Evolutionary conservation across 2,329 filamentous ascomycete species (phyloP).

Genomic region (Dryadomyces quercus-mongolicae): DNA sequence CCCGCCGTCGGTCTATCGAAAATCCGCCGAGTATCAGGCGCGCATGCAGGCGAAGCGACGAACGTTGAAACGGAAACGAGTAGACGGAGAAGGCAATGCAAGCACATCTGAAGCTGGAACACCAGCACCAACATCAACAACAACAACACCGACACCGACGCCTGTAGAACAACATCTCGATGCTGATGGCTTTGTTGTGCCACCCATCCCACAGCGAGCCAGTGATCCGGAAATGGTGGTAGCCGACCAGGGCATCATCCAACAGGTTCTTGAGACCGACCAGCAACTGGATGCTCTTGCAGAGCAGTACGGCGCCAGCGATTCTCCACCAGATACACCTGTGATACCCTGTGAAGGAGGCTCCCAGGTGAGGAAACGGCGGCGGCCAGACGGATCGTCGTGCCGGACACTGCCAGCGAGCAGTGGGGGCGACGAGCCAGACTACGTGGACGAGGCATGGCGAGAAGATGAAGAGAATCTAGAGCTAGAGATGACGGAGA

Average conservation of each 20-base stretch:
- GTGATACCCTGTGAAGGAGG: background rate
- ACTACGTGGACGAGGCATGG: conserved; percentile 52
- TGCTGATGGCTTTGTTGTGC: conserved; percentile 58
- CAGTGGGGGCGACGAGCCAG: conserved; percentile 20
- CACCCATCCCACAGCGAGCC: conserved; percentile 28
- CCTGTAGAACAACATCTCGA: conserved; percentile 23
- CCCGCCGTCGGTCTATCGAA: conserved; percentile 70
- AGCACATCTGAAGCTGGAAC: background rate
- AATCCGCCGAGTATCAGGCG: conserved; percentile 46
- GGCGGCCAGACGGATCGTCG: conserved; percentile 10
- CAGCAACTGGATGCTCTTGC: conserved; percentile 28
- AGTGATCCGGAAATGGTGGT: background rate
- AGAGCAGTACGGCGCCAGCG: conserved; percentile 29
- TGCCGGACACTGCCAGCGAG: conserved; percentile 11
- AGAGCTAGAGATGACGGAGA: conserved; percentile 57
- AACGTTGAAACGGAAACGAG: conserved; percentile 32
- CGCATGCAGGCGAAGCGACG: conserved; percentile 35
- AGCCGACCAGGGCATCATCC: conserved; percentile 5
- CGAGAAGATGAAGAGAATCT: conserved; percentile 51
- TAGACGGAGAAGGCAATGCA: background rate
- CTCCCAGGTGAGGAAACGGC: background rate
- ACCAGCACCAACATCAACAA: background rate
- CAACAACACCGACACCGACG: background rate
- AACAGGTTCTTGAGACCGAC: conserved; percentile 8
- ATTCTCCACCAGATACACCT: background rate